Evolutionary conservation across 1,139 yeast species (phyloP), one percentile per base, ranked within the genome.

Genomic region (Tardiomyces digboiensis): DNA sequence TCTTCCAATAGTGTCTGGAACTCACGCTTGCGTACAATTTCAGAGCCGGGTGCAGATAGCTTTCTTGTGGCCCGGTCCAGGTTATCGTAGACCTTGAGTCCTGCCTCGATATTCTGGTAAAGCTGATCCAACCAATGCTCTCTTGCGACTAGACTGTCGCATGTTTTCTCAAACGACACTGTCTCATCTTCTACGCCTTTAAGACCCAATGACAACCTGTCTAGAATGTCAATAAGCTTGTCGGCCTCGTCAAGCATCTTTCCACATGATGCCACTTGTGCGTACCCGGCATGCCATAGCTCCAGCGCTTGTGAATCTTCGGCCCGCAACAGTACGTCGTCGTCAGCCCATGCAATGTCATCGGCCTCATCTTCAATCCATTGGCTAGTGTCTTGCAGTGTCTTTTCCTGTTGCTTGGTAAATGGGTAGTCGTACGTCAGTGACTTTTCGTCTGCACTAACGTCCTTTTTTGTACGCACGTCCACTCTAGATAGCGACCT

Each of bases 1-100:
- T 77, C 76, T 2, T 50, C 52, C 46, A 89, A 62, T 49, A 85
- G 73, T 4, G 59, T 57, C 42, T 67, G 71, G 64, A 81, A 83
- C 3, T 74, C 68, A 10, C 74, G 70, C 43, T 74, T 73, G 20
- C 49, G 41, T 38, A 75, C 87, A 42, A 83, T 71, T 40, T 72
- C 73, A 22, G 82, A 75, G 2, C 86, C 86, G 2, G 87, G 85
- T 20, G 78, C 75, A 49, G 88, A 82, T 49, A 91, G 70, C 40
- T 72, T 72, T 48, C 79, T 73, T 19, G 86, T 82, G 23, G 87
- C 80, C 3, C 74, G 68, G 45, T 87, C 95, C 46, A 89, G 67
- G 21, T 76, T 71, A 49, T 83, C 88, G 58, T 86, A 88, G 45
- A 79, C 71, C 38, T 68, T 64, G 47, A 89, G 70, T 44, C 79